These are phyloP conservation scores for Russula abietina DNA, from an alignment of 768 basidiomycete species.

Conservation along the genomic window DNA sequence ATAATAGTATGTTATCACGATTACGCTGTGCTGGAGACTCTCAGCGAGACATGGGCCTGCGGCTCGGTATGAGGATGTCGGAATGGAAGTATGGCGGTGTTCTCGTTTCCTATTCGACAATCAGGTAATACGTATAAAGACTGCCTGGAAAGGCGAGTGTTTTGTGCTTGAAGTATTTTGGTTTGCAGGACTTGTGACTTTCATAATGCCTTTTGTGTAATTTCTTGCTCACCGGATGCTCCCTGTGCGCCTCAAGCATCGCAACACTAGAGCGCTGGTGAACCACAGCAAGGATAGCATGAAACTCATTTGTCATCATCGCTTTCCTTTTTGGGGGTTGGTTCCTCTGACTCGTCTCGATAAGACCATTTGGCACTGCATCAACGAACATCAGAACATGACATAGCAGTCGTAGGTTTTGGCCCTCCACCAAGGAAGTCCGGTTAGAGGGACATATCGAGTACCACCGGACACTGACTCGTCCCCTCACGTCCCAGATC, in stretches of 20 bases:
- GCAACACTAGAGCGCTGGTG: constrained; percentile 22
- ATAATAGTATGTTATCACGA: background rate
- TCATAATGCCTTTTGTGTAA: constrained; percentile 5
- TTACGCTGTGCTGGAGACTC: constrained; percentile 2
- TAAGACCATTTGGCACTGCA: background rate
- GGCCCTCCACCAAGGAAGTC: background rate
- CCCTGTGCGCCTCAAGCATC: constrained; percentile 15
- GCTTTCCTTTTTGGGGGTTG: background rate
- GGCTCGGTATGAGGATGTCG: background rate
- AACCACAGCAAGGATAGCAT: constrained; percentile 5
- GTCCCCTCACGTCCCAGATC: background rate
- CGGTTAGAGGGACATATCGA: background rate
- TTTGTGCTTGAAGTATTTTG: constrained; percentile 1
- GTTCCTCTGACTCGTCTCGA: constrained; percentile 10
- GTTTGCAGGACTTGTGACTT: constrained; percentile 9
- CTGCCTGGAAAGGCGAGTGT: background rate
- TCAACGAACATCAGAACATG: constrained; percentile 13
- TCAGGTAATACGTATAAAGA: background rate
- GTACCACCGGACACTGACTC: background rate
- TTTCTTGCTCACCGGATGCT: constrained; percentile 2
- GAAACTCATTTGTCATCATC: constrained; percentile 7
- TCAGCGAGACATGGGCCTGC: no score
- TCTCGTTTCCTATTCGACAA: no score
- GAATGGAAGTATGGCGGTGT: background rate
- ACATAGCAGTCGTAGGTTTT: background rate